These are phyloP conservation scores for Xylaria sp. DNA, from an alignment of 2,329 filamentous ascomycete species.

Conservation along the genomic window DNA sequence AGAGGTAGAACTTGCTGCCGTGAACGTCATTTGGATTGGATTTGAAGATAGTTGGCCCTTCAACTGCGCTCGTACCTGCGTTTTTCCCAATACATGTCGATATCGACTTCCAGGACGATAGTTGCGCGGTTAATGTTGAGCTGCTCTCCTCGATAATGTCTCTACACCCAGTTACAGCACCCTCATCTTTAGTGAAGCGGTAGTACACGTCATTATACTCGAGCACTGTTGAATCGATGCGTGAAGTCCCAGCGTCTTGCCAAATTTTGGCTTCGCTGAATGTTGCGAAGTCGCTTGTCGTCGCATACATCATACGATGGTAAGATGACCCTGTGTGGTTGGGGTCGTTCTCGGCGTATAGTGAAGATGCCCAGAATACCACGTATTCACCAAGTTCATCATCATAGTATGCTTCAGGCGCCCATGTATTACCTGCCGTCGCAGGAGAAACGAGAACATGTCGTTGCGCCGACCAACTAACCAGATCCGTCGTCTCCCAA, in stretches of 20 bases:
- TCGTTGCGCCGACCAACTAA: conserved; percentile 61
- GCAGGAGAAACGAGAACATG: conserved; percentile 60
- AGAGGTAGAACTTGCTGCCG: conserved; percentile 65
- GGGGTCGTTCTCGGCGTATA: conserved; percentile 55
- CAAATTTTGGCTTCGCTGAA: conserved; percentile 59
- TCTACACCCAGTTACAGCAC: conserved; percentile 59
- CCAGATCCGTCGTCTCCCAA: conserved; percentile 62
- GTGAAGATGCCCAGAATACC: conserved; percentile 59
- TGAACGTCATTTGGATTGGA: conserved; percentile 60
- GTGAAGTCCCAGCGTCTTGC: conserved; percentile 62
- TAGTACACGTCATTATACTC: conserved; percentile 56
- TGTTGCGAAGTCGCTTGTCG: conserved; percentile 61
- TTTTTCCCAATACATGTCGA: conserved; percentile 61
- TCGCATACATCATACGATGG: conserved; percentile 63
- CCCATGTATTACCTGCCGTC: conserved; percentile 64
- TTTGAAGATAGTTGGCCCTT: conserved; percentile 63
- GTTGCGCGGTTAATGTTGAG: conserved; percentile 51
- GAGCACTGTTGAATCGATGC: conserved; percentile 64
- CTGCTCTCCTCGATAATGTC: conserved; percentile 66
- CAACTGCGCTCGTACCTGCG: conserved; percentile 59
- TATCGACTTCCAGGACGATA: conserved; percentile 56
- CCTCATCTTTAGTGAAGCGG: conserved; percentile 67
- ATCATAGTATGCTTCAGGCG: conserved; percentile 63
- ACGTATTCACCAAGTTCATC: conserved; percentile 54
- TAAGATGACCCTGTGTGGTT: conserved; percentile 57